Evolutionary conservation across 2,329 filamentous ascomycete genomes (phyloP).

Genomic region (Aphanoascus verrucosus): DNA sequence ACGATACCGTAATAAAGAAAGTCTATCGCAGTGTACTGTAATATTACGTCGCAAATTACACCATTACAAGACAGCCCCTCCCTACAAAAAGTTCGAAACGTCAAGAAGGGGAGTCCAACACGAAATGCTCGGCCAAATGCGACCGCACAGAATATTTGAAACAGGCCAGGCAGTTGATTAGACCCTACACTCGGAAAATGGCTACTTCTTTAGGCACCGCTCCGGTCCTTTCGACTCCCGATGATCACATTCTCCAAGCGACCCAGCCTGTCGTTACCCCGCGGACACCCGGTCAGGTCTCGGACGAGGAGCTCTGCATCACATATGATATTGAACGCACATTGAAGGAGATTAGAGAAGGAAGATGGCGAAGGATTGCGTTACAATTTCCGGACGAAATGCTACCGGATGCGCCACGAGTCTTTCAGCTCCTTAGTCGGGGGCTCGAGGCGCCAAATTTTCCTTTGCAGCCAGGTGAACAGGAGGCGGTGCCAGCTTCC

Average conservation of each 20-base stretch:
- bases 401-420: conserved; percentile 72
- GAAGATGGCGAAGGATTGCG: conserved; percentile 64
- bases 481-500: conserved; percentile 10
- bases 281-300: conserved; percentile 20
- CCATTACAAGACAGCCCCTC: background rate
- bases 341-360: conserved; percentile 59
- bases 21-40: background rate
- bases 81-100: background rate
- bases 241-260: conserved; percentile 50
- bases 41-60: conserved; percentile 1
- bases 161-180: background rate
- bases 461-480: conserved; percentile 5
- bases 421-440: conserved; percentile 56
- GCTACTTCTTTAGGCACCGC: conserved; percentile 32
- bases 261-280: conserved; percentile 35
- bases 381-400: conserved; percentile 95
- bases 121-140: background rate
- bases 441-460: conserved; percentile 32
- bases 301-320: conserved; percentile 59
- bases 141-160: background rate
- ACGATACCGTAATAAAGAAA: background rate
- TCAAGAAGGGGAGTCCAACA: background rate
- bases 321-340: conserved; percentile 83
- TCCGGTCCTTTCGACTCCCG: conserved; percentile 53
- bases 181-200: conserved; percentile 3